Conservation (phyloP, 2,329 filamentous ascomycete species). For the Sporothrix pallida region DNA sequence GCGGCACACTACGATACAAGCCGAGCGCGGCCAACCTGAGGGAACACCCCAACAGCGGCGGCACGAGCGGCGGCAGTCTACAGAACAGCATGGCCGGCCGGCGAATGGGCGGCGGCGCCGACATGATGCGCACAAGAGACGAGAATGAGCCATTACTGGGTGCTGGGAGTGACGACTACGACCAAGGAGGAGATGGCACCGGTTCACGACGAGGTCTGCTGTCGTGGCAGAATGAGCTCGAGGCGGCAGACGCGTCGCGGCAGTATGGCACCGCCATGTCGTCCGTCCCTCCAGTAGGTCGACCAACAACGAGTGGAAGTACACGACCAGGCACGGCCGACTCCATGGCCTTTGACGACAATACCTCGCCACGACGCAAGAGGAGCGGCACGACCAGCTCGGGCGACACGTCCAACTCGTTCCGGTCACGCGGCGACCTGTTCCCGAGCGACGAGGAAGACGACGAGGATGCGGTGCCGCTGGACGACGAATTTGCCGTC, state of each 20-base stretch:
- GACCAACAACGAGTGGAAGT: background rate
- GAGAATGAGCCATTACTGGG: constrained; percentile 75
- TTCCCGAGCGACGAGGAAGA: constrained; percentile 86
- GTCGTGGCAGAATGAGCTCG: constrained; percentile 25
- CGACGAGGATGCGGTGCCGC: constrained; percentile 89
- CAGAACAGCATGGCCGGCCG: background rate
- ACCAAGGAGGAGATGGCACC: background rate
- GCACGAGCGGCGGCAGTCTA: constrained; percentile 45
- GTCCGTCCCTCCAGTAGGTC: background rate
- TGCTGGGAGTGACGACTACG: constrained; percentile 44
- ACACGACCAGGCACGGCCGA: constrained; percentile 29
- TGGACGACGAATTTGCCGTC: constrained; percentile 92
- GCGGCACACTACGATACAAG: constrained; percentile 82
- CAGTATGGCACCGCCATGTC: constrained; percentile 24
- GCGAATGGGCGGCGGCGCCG: constrained; percentile 7
- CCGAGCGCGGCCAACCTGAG: constrained; percentile 89
- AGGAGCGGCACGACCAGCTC: constrained; percentile 82
- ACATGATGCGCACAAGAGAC: constrained; percentile 39
- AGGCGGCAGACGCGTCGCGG: constrained; percentile 20
- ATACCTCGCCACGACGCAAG: constrained; percentile 51
- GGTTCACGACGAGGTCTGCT: background rate
- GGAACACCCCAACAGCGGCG: constrained; percentile 73
- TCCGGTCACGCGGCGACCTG: constrained; percentile 84
- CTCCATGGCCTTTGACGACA: background rate
- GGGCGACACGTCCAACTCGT: constrained; percentile 81